Evolutionary conservation across 1,139 yeast species (phyloP), one percentile per base, ranked within the genome.

Genomic region (Kodamaea ohmeri): DNA sequence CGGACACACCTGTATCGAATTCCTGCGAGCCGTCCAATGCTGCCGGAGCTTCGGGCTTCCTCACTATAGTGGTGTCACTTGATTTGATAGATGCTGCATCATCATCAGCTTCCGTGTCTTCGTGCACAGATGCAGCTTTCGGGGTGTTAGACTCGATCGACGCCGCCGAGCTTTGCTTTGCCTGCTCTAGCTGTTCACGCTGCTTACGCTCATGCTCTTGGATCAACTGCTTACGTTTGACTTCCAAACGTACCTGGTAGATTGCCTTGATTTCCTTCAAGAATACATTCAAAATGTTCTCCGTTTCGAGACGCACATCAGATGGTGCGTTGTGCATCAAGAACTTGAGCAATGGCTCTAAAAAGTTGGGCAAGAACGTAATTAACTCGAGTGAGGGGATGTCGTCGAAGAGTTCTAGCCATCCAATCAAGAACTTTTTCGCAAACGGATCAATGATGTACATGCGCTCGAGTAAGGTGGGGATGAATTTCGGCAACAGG

Each of bases 381-480:
- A 92, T 81, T 43, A 94, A 67, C 51, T 92, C 97, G 44, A 92
- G 68, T 35, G 92, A 94, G 0, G 99, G 98, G 11, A 92, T 88
- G 16, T 94, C 89, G 58, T 92, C 95, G 37, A 94, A 70, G 17
- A 94, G 73, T 43, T 89, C 86, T 36, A 94, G 73, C 98, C 98
- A 94, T 36, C 95, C 84, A 8, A 92, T 92, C 44, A 94, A 66
- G 52, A 92, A 92, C 64, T 89, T 84, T 48, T 96, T 76, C 0
- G 97, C 90, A 55, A 86, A 87, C 4, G 97, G 97, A 51, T 92
- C 95, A 25, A 86, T 83, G 2, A 92, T 92, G 54, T 88, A 88
- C 64, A 94, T 87, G 48, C 98, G 71, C 58, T 94, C 98, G 49
- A 86, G 79, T 35, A 94, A 65, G 6, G 95, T 69, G 0, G 98